These are phyloP conservation scores for Pichia sp. DNA, from an alignment of 1,139 yeast species.

Conservation along the genomic window DNA sequence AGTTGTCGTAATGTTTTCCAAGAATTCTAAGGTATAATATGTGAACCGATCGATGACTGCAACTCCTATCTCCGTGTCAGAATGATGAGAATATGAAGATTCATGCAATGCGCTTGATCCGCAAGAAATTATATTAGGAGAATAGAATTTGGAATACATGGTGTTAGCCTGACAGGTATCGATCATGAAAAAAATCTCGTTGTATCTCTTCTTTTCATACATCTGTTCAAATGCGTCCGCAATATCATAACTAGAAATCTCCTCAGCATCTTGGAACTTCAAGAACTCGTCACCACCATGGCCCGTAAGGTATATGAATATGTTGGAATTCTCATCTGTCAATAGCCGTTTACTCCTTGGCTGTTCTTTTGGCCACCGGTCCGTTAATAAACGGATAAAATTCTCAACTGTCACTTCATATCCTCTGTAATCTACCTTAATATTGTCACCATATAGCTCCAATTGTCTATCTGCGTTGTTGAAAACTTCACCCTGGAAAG, in stretches of 20 bases:
- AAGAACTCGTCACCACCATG: constrained; percentile 98
- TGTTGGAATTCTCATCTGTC: constrained; percentile 91
- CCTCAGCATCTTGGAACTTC: constrained; percentile 98
- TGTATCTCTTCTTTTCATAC: constrained; percentile 92
- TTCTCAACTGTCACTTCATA: constrained; percentile 98
- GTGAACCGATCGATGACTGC: constrained; percentile 97
- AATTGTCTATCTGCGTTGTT: constrained; percentile 92
- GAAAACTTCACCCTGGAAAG: constrained; percentile 94
- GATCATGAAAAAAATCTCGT: constrained; percentile 93
- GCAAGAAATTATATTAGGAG: constrained; percentile 88
- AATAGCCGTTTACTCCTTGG: constrained; percentile 86
- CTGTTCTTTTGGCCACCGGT: constrained; percentile 91
- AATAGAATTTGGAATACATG: constrained; percentile 87
- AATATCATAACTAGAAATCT: constrained; percentile 88
- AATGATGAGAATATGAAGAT: constrained; percentile 91
- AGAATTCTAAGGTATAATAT: constrained; percentile 80
- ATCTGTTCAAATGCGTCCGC: constrained; percentile 97
- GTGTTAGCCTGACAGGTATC: constrained; percentile 99
- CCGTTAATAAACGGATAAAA: constrained; percentile 82
- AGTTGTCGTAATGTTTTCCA: constrained; percentile 74
- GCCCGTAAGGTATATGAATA: constrained; percentile 93
- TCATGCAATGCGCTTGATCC: constrained; percentile 91
- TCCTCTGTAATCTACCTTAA: constrained; percentile 95
- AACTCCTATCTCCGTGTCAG: constrained; percentile 93
- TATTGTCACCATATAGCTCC: constrained; percentile 88